Evolutionary conservation across 73 alveolate species (phyloP).

Genomic region (Tetrahymena borealis): DNA sequence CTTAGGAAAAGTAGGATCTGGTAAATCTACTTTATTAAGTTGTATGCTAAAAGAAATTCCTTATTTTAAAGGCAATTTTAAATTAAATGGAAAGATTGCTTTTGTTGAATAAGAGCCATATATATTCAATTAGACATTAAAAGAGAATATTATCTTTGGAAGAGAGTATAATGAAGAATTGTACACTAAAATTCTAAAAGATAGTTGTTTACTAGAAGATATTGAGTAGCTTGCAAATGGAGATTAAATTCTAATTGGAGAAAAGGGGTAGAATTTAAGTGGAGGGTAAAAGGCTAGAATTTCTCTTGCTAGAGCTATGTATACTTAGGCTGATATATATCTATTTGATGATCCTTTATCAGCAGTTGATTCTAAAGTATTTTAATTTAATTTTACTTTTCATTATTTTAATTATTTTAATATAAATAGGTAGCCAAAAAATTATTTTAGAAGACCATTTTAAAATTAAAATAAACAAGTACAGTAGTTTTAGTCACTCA

Average conservation of each 20-base stretch:
- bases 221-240: conserved; percentile 50
- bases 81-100: conserved; percentile 50
- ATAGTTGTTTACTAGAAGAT: conserved; percentile 72
- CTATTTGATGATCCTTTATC: conserved; percentile 71
- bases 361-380: conserved; percentile 70
- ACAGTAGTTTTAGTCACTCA: conserved; percentile 9
- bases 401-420: neutral
- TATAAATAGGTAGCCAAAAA: neutral
- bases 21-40: conserved; percentile 69
- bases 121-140: conserved; percentile 72
- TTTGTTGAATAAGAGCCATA: conserved; percentile 81
- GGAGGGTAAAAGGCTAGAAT: conserved; percentile 90
- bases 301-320: conserved; percentile 81
- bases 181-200: conserved; percentile 56
- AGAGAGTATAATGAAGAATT: conserved; percentile 52
- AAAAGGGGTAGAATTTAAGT: conserved; percentile 68
- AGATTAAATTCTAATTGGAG: conserved; percentile 71
- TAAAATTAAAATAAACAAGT: neutral
- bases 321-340: conserved; percentile 65
- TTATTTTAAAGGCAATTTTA: neutral
- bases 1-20: conserved; percentile 84
- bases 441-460: neutral
- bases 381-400: conserved; percentile 7
- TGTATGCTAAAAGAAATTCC: conserved; percentile 52
- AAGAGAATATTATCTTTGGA: conserved; percentile 75